Evolutionary conservation across 176 grass and related monocot genomes (phyloP).

Genomic region (Otatea glauca): DNA sequence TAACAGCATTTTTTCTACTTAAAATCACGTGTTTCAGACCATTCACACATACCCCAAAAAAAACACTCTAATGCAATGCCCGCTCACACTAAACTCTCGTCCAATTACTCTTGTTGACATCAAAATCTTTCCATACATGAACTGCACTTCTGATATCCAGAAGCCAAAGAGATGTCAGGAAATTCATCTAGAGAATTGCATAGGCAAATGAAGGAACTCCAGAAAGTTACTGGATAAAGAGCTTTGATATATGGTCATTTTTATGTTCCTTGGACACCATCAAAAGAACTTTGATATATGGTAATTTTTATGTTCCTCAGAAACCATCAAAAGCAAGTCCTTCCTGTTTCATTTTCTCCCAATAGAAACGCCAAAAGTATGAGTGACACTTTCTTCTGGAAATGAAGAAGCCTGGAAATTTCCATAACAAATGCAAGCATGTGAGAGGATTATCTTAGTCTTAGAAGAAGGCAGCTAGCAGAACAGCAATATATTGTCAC

Average conservation of each 20-base stretch:
- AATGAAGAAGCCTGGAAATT: slow-evolving; percentile 41
- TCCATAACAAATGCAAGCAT: slow-evolving; percentile 21
- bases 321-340: neutral
- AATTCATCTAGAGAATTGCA: slow-evolving; percentile 8
- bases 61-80: neutral
- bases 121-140: slow-evolving; percentile 9
- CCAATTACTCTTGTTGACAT: neutral
- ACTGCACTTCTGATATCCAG: slow-evolving; percentile 5
- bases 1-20: neutral
- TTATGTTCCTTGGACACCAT: neutral
- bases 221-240: slow-evolving; percentile 23
- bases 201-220: neutral
- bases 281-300: neutral
- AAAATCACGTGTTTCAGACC: slow-evolving; percentile 11
- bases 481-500: neutral
- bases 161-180: slow-evolving; percentile 22
- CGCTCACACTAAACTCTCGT: neutral
- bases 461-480: neutral
- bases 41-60: neutral
- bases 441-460: slow-evolving; percentile 22
- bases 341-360: slow-evolving; percentile 14
- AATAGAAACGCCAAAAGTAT: slow-evolving; percentile 17
- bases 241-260: slow-evolving; percentile 4
- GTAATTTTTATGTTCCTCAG: slow-evolving; percentile 25
- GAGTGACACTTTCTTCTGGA: neutral